These are phyloP conservation scores for Magnolia kwangsiensis DNA, from an alignment of 164 flowering plant genomes.

Conservation along the genomic window DNA sequence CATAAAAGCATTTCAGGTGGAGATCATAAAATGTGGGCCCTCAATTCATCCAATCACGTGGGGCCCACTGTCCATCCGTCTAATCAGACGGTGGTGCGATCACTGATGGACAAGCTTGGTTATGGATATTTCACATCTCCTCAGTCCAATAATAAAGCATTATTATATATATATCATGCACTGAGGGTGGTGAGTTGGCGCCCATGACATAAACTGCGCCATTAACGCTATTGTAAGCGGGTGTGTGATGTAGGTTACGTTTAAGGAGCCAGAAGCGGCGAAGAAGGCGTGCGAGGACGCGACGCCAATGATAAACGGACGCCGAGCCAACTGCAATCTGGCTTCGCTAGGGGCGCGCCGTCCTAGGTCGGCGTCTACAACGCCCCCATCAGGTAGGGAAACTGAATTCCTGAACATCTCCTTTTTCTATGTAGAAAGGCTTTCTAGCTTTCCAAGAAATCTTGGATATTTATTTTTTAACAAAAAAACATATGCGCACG, in stretches of 20 bases:
- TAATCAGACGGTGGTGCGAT: too few relatives aligned
- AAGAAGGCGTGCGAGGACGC: constrained; percentile 88
- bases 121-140: background rate
- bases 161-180: too few relatives aligned
- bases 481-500: too few relatives aligned
- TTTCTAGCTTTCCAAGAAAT: too few relatives aligned
- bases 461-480: too few relatives aligned
- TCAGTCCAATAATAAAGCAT: background rate
- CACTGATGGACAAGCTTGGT: background rate
- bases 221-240: constrained; percentile 8
- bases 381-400: constrained; percentile 44
- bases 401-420: too few relatives aligned
- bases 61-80: too few relatives aligned
- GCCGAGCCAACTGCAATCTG: constrained; percentile 91
- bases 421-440: too few relatives aligned
- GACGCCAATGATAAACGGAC: constrained; percentile 79
- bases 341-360: constrained; percentile 92
- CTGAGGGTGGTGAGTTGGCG: too few relatives aligned
- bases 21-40: too few relatives aligned
- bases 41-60: too few relatives aligned
- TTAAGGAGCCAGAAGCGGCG: constrained; percentile 88
- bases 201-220: too few relatives aligned
- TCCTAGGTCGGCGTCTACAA: constrained; percentile 33
- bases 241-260: constrained; percentile 60
- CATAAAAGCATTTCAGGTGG: background rate